phyloP scores from a whole-genome alignment of 306 rosid species.

The Elaeagnus macrophylla region DNA sequence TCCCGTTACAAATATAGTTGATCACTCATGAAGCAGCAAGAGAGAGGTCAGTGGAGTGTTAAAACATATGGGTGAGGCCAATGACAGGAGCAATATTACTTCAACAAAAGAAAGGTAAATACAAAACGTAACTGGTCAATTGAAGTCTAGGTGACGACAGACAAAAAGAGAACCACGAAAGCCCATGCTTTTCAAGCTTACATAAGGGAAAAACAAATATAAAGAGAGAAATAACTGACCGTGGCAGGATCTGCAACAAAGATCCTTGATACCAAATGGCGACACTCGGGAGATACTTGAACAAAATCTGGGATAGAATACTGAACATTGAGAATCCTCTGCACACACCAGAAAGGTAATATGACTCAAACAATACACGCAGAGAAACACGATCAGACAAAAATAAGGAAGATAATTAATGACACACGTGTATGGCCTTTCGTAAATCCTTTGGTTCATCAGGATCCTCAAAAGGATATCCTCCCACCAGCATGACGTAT shows the following conservation, averaged over 20 bases:
- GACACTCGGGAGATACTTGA: conserved; percentile 67
- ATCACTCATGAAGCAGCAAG: too few relatives aligned
- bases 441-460: conserved; percentile 75
- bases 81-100: too few relatives aligned
- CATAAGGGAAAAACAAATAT: neutral
- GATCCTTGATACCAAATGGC: conserved; percentile 66
- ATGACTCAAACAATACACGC: conserved; percentile 20
- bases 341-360: conserved; percentile 30
- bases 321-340: conserved; percentile 77
- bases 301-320: conserved; percentile 68
- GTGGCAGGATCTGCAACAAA: conserved; percentile 72
- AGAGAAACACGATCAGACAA: conserved; percentile 10
- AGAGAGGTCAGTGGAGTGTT: too few relatives aligned
- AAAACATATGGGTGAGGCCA: too few relatives aligned
- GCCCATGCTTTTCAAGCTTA: neutral
- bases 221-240: conserved; percentile 29
- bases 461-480: conserved; percentile 94
- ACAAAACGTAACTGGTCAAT: too few relatives aligned
- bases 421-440: conserved; percentile 76
- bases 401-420: neutral
- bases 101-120: too few relatives aligned
- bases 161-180: neutral
- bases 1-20: too few relatives aligned
- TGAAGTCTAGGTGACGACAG: too few relatives aligned
- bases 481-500: conserved; percentile 83